These are phyloP conservation scores for Talaromyces sp. DNA, from an alignment of 2,329 filamentous ascomycete genomes.

Conservation along the genomic window DNA sequence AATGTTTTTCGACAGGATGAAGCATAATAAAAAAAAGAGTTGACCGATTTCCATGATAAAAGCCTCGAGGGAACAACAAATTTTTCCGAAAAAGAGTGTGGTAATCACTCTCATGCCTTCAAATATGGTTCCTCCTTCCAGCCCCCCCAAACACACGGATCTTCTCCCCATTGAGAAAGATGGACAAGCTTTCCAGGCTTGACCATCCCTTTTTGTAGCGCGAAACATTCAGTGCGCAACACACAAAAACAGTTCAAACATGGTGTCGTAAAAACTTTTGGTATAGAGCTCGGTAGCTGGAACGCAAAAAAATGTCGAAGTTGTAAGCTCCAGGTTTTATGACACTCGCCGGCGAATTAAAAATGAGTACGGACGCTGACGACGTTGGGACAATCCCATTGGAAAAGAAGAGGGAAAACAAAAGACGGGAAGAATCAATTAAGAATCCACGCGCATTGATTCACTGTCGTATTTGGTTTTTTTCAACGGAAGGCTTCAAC, in stretches of 20 bases:
- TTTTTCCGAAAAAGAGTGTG: conserved; percentile 4
- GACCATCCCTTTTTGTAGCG: conserved; percentile 6
- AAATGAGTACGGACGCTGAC: background rate
- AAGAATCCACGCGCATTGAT: conserved; percentile 18
- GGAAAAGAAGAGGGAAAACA: conserved; percentile 2
- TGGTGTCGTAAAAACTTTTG: conserved; percentile 12
- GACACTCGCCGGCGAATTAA: conserved; percentile 5
- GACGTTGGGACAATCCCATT: conserved; percentile 10
- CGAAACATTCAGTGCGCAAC: conserved; percentile 3
- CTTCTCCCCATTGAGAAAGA: conserved; percentile 21
- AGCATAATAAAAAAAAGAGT: conserved; percentile 22
- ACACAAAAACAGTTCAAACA: conserved; percentile 19
- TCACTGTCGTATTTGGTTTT: conserved; percentile 32
- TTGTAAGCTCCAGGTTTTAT: conserved; percentile 12
- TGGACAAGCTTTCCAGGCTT: conserved; percentile 14
- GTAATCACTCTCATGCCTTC: background rate
- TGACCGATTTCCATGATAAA: conserved; percentile 32
- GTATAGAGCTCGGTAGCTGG: conserved; percentile 13
- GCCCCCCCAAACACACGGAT: conserved; percentile 33
- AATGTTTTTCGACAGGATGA: conserved; percentile 10
- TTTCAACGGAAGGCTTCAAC: conserved; percentile 31
- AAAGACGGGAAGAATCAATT: background rate
- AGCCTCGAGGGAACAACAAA: conserved; percentile 17
- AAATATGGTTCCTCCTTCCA: conserved; percentile 21
- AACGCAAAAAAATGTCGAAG: conserved; percentile 10